Evolutionary conservation across 192 early-diverging fungal genomes (phyloP).

Genomic region (Podila verticillata): DNA sequence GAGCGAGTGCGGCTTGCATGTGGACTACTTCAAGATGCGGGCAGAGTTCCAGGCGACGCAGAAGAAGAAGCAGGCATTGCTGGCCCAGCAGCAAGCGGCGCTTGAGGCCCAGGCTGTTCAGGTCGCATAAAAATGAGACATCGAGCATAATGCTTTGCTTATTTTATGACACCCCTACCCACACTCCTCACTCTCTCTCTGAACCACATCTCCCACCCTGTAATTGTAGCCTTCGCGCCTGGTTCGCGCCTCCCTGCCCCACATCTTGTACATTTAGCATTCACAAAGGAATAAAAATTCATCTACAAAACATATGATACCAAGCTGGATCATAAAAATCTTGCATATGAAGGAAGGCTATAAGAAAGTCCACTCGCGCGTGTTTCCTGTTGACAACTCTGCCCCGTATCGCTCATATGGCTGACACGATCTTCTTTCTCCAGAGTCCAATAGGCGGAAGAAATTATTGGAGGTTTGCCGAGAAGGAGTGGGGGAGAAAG

Average conservation of each 20-base stretch:
- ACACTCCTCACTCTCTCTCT: not conserved
- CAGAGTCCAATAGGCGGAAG: too few relatives aligned
- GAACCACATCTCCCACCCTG: not conserved
- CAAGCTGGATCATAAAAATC: not conserved
- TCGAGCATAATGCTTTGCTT: too few relatives aligned
- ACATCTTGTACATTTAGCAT: constrained; percentile 6
- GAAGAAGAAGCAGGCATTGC: constrained; percentile 70
- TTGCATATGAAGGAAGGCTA: too few relatives aligned
- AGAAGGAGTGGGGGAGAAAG: too few relatives aligned
- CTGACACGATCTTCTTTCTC: too few relatives aligned
- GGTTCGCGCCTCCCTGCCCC: not conserved
- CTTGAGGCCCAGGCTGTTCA: not conserved
- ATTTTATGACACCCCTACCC: not conserved
- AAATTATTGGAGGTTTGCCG: too few relatives aligned
- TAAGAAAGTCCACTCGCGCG: not conserved
- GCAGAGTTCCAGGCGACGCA: constrained; percentile 78
- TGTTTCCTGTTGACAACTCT: not conserved
- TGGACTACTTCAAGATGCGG: constrained; percentile 96
- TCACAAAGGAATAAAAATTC: not conserved
- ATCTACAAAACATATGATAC: not conserved
- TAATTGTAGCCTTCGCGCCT: not conserved
- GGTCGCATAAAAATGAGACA: not conserved
- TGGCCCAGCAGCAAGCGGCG: not conserved
- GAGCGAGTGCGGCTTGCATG: constrained; percentile 95
- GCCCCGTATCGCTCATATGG: too few relatives aligned